phyloP scores from a whole-genome alignment of 2,329 filamentous ascomycete species.

The Epicoccum sorghinum region DNA sequence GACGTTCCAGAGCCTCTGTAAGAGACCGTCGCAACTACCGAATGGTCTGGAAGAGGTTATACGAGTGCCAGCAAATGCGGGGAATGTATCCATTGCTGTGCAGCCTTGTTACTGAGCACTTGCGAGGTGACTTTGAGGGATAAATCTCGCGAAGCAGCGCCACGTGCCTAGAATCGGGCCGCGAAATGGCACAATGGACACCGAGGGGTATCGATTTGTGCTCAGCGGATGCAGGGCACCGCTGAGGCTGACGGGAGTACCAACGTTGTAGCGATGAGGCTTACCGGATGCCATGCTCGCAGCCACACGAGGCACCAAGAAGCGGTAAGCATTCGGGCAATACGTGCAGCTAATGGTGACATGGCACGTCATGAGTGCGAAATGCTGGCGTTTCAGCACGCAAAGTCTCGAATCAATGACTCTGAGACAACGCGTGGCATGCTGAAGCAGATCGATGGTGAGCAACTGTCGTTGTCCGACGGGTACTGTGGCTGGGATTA shows the following conservation, averaged over 20 bases:
- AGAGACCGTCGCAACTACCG: not conserved
- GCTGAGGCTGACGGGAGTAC: slow-evolving; percentile 2
- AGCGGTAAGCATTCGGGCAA: slow-evolving; percentile 12
- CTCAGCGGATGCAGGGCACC: too few relatives aligned
- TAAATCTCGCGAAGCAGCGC: not conserved
- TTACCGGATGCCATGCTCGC: not conserved
- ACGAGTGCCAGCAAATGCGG: not conserved
- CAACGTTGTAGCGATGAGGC: not conserved
- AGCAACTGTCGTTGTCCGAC: slow-evolving; percentile 4
- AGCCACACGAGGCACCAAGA: not conserved
- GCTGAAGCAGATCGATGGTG: not conserved
- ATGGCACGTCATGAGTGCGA: slow-evolving; percentile 20
- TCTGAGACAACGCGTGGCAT: slow-evolving; percentile 24
- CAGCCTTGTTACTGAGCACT: not conserved
- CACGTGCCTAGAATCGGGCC: slow-evolving; percentile 3
- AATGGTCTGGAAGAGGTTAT: slow-evolving; percentile 1
- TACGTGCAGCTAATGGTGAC: slow-evolving; percentile 21
- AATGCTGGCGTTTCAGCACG: slow-evolving; percentile 24
- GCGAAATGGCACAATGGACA: not conserved
- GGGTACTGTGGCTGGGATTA: slow-evolving; percentile 4
- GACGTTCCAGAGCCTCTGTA: not conserved
- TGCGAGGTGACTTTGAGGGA: not conserved
- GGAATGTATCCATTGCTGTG: not conserved
- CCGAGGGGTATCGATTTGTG: slow-evolving; percentile 15
- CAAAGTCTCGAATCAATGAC: slow-evolving; percentile 23